A percentile compares a stretch with the other conserved stretches of the same genome.
phyloP scores from a whole-genome alignment of 2,329 filamentous ascomycete genomes.

The Hawksworthiomyces lignivorus region DNA sequence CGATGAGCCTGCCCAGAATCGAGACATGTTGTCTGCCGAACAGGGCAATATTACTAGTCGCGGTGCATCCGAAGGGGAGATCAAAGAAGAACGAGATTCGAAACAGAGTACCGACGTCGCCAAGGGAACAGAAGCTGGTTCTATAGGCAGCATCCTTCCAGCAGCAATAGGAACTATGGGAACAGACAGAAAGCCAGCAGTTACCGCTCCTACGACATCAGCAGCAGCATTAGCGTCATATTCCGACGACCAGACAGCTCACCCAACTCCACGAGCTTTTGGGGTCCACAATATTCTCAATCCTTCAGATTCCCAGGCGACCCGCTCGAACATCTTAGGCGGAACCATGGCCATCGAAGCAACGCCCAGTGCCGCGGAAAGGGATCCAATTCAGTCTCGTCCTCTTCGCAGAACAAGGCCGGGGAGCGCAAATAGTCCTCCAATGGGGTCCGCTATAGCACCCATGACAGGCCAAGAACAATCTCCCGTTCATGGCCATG shows the following conservation, averaged over 20 bases:
- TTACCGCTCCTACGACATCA: background rate
- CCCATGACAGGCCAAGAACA: background rate
- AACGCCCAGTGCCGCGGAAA: too few relatives aligned
- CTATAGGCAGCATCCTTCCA: too few relatives aligned
- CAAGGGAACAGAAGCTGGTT: too few relatives aligned
- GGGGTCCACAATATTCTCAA: conserved; percentile 39
- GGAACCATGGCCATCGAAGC: conserved; percentile 7
- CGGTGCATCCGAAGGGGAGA: background rate
- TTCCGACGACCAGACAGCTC: too few relatives aligned
- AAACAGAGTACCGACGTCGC: too few relatives aligned
- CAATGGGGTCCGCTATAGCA: background rate
- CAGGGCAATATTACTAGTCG: conserved; percentile 3
- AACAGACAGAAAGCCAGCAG: background rate
- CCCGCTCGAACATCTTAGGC: conserved; percentile 1
- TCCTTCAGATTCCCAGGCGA: conserved; percentile 26
- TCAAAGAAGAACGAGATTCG: too few relatives aligned
- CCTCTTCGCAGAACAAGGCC: conserved; percentile 14
- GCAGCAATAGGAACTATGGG: too few relatives aligned
- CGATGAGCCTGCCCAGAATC: conserved; percentile 9
- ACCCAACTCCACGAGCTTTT: conserved; percentile 25
- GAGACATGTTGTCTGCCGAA: conserved; percentile 10
- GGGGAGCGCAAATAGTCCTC: conserved; percentile 7
- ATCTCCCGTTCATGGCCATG: too few relatives aligned
- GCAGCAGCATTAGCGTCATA: too few relatives aligned
- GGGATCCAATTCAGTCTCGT: conserved; percentile 2